Evolutionary conservation across 108 stramenopile species (phyloP).

Genomic region (Nitzschia palea): DNA sequence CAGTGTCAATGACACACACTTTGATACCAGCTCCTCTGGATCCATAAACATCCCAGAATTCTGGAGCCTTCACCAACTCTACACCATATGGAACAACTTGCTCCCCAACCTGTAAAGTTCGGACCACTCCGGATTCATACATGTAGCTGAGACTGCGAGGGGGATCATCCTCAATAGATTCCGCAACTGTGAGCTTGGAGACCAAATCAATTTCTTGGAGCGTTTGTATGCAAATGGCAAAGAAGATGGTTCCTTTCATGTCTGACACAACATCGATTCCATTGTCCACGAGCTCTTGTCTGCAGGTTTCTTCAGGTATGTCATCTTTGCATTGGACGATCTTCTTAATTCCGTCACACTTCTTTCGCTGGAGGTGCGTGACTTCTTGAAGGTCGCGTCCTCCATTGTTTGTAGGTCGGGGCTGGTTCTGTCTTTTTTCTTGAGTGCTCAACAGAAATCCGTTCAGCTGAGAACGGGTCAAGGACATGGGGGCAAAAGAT

Average conservation of each 20-base stretch:
- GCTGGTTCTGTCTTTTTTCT: too few relatives aligned
- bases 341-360: conserved; percentile 4
- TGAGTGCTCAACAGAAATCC: too few relatives aligned
- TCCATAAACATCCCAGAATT: conserved; percentile 15
- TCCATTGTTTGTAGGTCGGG: too few relatives aligned
- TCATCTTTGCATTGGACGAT: conserved; percentile 4
- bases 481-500: too few relatives aligned
- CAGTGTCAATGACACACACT: conserved; percentile 63
- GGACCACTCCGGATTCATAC: background rate
- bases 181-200: background rate
- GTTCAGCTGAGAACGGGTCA: too few relatives aligned
- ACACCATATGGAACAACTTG: conserved; percentile 8
- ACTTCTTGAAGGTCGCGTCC: too few relatives aligned
- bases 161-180: conserved; percentile 2
- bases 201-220: background rate
- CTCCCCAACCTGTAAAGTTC: background rate
- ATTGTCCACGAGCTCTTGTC: background rate
- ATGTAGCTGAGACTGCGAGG: background rate
- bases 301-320: background rate
- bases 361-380: too few relatives aligned
- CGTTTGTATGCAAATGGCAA: background rate
- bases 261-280: conserved; percentile 1
- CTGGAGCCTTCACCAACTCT: conserved; percentile 17
- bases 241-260: background rate
- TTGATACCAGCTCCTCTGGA: conserved; percentile 14